These are phyloP conservation scores for Macrotyloma uniflorum DNA, from an alignment of 306 rosid species.

Conservation along the genomic window DNA sequence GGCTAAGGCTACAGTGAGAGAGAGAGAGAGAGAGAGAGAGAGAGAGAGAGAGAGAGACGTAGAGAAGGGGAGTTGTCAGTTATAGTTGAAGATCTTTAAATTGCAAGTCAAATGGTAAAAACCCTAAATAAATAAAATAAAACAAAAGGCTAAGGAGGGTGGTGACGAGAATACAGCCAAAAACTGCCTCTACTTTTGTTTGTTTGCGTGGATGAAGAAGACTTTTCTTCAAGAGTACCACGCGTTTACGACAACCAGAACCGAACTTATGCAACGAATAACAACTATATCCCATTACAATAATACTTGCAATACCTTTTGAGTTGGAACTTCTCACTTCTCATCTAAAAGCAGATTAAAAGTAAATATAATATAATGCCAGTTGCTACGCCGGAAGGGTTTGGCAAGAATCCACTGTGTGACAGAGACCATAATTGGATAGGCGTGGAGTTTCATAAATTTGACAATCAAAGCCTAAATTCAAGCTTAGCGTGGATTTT, in stretches of 20 bases:
- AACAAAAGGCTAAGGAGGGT: neutral
- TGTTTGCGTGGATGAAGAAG: slow-evolving; percentile 1
- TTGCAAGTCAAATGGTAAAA: slow-evolving; percentile 32
- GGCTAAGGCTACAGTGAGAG: neutral
- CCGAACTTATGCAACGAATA: slow-evolving; percentile 31
- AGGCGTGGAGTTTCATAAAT: neutral
- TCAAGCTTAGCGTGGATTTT: neutral
- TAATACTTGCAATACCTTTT: slow-evolving; percentile 25
- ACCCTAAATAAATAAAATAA: neutral
- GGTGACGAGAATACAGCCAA: slow-evolving; percentile 27
- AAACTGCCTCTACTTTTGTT: slow-evolving; percentile 33
- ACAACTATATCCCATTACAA: slow-evolving; percentile 30
- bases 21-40: slow-evolving; percentile 33
- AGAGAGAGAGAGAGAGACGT: slow-evolving; percentile 42
- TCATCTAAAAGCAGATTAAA: slow-evolving; percentile 23
- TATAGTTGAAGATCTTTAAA: neutral
- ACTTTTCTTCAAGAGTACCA: slow-evolving; percentile 33
- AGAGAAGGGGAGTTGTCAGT: slow-evolving; percentile 33
- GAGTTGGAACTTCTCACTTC: slow-evolving; percentile 15
- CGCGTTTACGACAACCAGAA: slow-evolving; percentile 31
- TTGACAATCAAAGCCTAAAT: slow-evolving; percentile 2
- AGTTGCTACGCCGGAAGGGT: neutral
- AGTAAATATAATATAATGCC: slow-evolving; percentile 6
- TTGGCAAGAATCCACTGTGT: slow-evolving; percentile 32
- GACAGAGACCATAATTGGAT: neutral